A percentile compares a stretch with the other conserved stretches of the same genome.
These are phyloP conservation scores for Piper longum DNA, from an alignment of 164 flowering plant species.

Conservation along the genomic window DNA sequence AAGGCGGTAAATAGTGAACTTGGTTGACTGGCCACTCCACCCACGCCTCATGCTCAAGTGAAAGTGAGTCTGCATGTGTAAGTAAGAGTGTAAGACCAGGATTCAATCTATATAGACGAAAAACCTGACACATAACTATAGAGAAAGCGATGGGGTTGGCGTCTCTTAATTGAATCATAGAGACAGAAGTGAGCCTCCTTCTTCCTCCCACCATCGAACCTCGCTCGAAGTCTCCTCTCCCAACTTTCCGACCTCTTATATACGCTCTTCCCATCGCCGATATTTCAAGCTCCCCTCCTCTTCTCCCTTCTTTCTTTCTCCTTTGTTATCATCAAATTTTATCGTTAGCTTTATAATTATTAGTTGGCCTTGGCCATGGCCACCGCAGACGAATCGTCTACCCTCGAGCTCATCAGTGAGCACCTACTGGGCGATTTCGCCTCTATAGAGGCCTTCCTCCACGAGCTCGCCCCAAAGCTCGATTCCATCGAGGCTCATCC, in stretches of 20 bases:
- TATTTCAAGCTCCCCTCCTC: neutral
- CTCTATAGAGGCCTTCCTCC: neutral
- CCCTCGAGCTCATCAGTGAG: constrained; percentile 22
- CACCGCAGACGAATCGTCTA: constrained; percentile 15
- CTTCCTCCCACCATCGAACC: neutral
- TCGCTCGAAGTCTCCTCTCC: no score
- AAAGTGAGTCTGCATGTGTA: no score
- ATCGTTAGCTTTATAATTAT: no score
- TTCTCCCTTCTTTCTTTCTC: neutral
- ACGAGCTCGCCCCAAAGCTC: neutral
- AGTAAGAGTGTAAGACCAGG: no score
- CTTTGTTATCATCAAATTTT: neutral
- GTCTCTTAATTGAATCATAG: no score
- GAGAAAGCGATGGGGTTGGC: no score
- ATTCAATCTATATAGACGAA: no score
- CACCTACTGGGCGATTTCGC: constrained; percentile 25
- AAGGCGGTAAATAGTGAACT: no score
- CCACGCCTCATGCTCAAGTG: no score
- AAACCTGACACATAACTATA: no score
- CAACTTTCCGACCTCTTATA: no score
- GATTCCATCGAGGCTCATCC: neutral
- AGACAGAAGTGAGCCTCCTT: neutral
- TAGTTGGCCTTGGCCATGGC: constrained; percentile 3
- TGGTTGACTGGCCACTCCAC: no score
- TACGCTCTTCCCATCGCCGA: neutral